A percentile compares a stretch with the other conserved stretches of the same genome.
phyloP scores from a whole-genome alignment of 306 rosid species.

The Cyamopsis tetragonoloba region DNA sequence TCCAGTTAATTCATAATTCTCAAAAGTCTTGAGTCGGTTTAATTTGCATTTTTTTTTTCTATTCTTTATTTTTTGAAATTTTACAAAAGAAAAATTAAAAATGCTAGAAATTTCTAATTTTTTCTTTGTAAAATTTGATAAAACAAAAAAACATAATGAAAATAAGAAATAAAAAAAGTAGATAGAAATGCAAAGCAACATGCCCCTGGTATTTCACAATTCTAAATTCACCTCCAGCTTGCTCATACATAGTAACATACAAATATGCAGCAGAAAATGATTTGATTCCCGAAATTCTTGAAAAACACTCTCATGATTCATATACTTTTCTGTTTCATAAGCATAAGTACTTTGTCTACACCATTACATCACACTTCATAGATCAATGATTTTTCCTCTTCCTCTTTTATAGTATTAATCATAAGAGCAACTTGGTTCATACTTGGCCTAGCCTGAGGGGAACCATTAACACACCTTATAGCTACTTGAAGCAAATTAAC shows the following conservation, averaged over 20 bases:
- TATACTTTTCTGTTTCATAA: neutral
- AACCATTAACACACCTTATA: conserved; percentile 54
- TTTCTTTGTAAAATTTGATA: no score
- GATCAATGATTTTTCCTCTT: conserved; percentile 62
- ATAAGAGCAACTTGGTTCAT: conserved; percentile 66
- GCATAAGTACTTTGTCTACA: neutral
- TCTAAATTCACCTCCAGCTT: neutral
- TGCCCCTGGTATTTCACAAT: conserved; percentile 2
- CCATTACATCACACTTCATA: conserved; percentile 27
- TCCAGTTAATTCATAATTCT: no score
- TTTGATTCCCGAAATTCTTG: neutral
- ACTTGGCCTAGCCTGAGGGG: conserved; percentile 61
- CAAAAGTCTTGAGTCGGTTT: no score
- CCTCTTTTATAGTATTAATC: conserved; percentile 63
- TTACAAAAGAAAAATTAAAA: no score
- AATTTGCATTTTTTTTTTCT: no score
- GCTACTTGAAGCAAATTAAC: conserved; percentile 81
- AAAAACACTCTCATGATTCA: neutral
- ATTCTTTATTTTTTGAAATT: no score
- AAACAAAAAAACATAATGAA: no score
- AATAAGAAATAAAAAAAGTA: no score
- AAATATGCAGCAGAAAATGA: conserved; percentile 1
- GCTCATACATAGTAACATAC: neutral
- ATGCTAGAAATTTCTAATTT: no score
- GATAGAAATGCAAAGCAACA: no score